Percentiles rank a stretch among this genome's conserved stretches.
These are phyloP conservation scores for Silene vulgaris DNA, from an alignment of 179 eudicot genomes.

Conservation along the genomic window DNA sequence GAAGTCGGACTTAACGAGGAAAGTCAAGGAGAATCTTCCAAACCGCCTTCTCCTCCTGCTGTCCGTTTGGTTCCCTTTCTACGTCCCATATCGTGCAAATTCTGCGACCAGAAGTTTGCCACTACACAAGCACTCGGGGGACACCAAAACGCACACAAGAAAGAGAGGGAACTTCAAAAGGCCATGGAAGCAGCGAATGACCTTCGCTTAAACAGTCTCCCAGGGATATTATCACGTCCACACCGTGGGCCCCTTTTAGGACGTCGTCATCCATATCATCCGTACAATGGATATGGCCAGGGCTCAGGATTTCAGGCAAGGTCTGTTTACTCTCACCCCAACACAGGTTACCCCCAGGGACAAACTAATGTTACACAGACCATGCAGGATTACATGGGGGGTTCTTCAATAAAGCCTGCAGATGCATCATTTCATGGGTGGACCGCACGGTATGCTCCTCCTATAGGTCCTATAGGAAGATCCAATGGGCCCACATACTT, in stretches of 20 bases:
- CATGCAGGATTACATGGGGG: not conserved
- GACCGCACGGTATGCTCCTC: slow-evolving; percentile 13
- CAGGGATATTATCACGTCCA: slow-evolving; percentile 4
- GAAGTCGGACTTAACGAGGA: not conserved
- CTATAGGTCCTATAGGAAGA: slow-evolving; percentile 14
- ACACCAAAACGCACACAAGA: slow-evolving; percentile 34
- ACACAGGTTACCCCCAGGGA: not conserved
- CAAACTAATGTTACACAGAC: slow-evolving; percentile 1
- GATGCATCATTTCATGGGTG: slow-evolving; percentile 6
- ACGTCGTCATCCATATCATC: slow-evolving; percentile 11
- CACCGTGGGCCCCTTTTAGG: slow-evolving; percentile 14
- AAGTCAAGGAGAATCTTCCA: slow-evolving; percentile 24
- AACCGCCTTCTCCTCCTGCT: not conserved
- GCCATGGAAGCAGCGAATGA: slow-evolving; percentile 25
- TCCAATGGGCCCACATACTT: slow-evolving; percentile 10
- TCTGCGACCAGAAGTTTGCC: slow-evolving; percentile 21
- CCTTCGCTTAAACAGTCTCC: not conserved
- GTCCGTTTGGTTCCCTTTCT: not conserved
- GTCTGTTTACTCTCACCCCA: slow-evolving; percentile 2
- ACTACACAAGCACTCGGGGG: slow-evolving; percentile 38
- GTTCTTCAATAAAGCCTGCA: not conserved
- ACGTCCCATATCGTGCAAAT: slow-evolving; percentile 27
- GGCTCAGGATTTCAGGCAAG: slow-evolving; percentile 19
- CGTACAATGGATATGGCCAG: slow-evolving; percentile 17
- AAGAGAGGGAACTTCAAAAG: slow-evolving; percentile 30